These are phyloP conservation scores for Lolium perenne DNA, from an alignment of 176 grass and related monocot genomes.

Conservation along the genomic window DNA sequence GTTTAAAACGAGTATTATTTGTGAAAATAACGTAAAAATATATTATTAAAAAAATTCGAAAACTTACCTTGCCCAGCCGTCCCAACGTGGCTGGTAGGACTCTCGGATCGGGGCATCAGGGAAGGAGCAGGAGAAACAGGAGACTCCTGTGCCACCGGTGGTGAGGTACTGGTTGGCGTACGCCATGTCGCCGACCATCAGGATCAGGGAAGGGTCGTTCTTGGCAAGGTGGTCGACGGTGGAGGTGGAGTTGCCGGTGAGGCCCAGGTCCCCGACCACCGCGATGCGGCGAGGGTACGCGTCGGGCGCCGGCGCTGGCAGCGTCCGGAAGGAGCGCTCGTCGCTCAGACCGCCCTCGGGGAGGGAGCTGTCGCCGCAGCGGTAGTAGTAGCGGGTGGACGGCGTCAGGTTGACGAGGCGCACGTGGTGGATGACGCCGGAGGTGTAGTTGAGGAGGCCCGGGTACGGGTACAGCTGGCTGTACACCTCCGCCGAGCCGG, in stretches of 20 bases:
- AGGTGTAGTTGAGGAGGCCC: slow-evolving; percentile 89
- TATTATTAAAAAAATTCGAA: too few relatives aligned
- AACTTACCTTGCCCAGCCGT: slow-evolving; percentile 73
- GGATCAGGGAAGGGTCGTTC: slow-evolving; percentile 73
- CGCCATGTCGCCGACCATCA: slow-evolving; percentile 79
- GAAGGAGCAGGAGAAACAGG: slow-evolving; percentile 91
- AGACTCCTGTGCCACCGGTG: slow-evolving; percentile 70
- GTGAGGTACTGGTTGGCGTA: slow-evolving; percentile 90
- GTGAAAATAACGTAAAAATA: too few relatives aligned
- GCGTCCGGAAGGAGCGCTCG: slow-evolving; percentile 68
- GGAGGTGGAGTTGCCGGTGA: slow-evolving; percentile 84
- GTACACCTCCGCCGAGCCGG: slow-evolving; percentile 71
- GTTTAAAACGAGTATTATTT: too few relatives aligned
- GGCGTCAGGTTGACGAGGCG: slow-evolving; percentile 57
- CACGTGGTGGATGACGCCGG: slow-evolving; percentile 82
- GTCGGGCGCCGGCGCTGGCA: slow-evolving; percentile 45
- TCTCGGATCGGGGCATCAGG: slow-evolving; percentile 76
- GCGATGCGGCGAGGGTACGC: slow-evolving; percentile 66
- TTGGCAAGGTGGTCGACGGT: slow-evolving; percentile 76
- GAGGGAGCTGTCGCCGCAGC: slow-evolving; percentile 72
- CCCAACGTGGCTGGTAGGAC: slow-evolving; percentile 89
- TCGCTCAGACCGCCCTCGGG: slow-evolving; percentile 52
- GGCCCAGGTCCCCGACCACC: slow-evolving; percentile 84
- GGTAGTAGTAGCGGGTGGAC: slow-evolving; percentile 77
- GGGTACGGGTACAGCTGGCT: slow-evolving; percentile 90